Evolutionary conservation across 208 protist genomes (phyloP).

Genomic region (Vickermania ingenoplastis): DNA sequence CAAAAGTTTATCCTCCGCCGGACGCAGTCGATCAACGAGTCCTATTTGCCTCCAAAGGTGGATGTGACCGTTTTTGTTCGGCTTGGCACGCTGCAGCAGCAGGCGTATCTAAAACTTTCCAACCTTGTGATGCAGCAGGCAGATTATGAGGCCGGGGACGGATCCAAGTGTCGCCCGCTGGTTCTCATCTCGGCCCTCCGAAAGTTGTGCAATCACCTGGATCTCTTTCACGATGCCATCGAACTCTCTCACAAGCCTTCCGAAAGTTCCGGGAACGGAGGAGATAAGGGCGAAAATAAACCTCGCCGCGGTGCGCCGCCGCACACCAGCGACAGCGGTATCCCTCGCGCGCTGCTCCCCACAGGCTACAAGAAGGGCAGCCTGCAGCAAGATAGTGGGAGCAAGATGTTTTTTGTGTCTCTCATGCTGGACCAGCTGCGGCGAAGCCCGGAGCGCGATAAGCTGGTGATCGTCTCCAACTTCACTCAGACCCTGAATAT

Average conservation of each 20-base stretch:
- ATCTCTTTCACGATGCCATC: conserved; percentile 75
- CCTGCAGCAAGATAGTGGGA: conserved; percentile 40
- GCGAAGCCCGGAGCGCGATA: conserved; percentile 55
- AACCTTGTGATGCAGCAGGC: conserved; percentile 32
- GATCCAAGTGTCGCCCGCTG: conserved; percentile 44
- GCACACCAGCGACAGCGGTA: conserved; percentile 15
- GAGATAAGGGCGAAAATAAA: not conserved
- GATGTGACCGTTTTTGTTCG: conserved; percentile 80
- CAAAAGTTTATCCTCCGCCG: conserved; percentile 78
- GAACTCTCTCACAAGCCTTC: conserved; percentile 36
- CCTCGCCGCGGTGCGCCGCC: not conserved
- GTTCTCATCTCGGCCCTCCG: conserved; percentile 73
- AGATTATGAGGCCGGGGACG: not conserved
- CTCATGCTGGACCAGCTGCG: conserved; percentile 68
- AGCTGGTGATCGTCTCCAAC: conserved; percentile 83
- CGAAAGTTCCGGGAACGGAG: conserved; percentile 4
- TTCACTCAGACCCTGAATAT: conserved; percentile 78
- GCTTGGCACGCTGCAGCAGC: conserved; percentile 47
- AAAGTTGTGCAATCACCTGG: conserved; percentile 94
- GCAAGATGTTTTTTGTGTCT: conserved; percentile 77
- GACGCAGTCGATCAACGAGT: conserved; percentile 79
- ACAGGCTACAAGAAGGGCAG: conserved; percentile 49
- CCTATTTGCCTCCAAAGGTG: conserved; percentile 74
- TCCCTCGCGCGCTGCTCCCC: conserved; percentile 53
- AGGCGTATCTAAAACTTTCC: conserved; percentile 61